Evolutionary conservation across 768 basidiomycete species (phyloP), one percentile per base, ranked within the genome.

Genomic region (Termitomyces sp.): DNA sequence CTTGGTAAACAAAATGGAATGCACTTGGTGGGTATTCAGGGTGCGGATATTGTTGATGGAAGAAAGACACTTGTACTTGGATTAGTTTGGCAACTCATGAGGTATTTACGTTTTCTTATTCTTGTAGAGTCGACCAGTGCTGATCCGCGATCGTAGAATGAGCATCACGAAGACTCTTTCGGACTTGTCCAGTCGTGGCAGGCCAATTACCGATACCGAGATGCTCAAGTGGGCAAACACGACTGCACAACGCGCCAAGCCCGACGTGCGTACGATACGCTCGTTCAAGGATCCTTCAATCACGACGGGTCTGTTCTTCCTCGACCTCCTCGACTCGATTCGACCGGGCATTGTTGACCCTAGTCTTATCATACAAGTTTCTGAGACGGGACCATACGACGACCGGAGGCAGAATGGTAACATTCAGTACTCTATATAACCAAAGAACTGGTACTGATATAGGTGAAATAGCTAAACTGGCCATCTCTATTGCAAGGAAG

Each of bases 401-500:
- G 93, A 95, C 49, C 82, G 93, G 68, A 82, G 90, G 67, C 89
- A 92, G 75, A 99, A 98, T 68, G 95, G 95, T 96, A 60, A 20
- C 85, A 74, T 36, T 16, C 50, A n/a, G 4, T 61, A n/a, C 55
- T 5, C 50, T 40, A 18, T 50, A 52, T 52, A 16, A 18, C 20
- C 4, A 13, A 14, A 56, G 14, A 20, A 50, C 40, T 53, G 55
- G 32, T 28, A 3, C 53, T 68, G 26, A 64, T n/a, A 13, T 26
- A 28, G 14, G 62, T 56, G 43, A 20, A 59, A 8, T 63, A 97
- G 95, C 95, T 16, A 98, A 98, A 83, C 74, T 98, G 63, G 96
- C 94, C 8, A 98, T 98, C 66, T 98, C 96, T 3, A 98, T 98
- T 66, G 95, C 96, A n/a, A 82, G 96, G 68, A 98, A 98, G 82